Conservation (phyloP, 305 asterid species). For the Solanum hybrid region DNA sequence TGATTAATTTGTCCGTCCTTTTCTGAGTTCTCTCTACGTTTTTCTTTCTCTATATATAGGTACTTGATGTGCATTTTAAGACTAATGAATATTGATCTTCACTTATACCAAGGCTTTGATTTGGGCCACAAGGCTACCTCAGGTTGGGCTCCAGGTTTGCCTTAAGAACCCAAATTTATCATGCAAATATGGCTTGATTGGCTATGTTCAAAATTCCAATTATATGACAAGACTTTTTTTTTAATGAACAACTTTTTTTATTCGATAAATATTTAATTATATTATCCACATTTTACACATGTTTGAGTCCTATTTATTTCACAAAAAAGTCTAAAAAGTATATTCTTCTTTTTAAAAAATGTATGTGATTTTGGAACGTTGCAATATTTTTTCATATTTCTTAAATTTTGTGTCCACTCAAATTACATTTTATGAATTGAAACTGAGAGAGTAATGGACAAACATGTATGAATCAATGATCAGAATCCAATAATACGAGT, state of each 20-base stretch:
- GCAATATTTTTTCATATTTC: no score
- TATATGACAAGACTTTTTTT: not conserved
- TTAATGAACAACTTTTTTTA: no score
- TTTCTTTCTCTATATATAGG: not conserved
- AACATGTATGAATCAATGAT: no score
- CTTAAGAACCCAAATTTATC: not conserved
- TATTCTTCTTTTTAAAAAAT: not conserved
- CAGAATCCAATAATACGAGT: no score
- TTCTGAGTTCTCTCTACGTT: not conserved
- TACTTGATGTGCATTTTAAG: not conserved
- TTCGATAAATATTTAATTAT: no score
- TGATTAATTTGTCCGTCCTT: not conserved
- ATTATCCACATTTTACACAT: not conserved
- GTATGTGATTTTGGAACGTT: not conserved
- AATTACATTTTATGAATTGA: no score
- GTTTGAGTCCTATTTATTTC: no score
- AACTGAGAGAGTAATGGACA: no score
- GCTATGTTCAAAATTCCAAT: not conserved
- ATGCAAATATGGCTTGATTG: not conserved
- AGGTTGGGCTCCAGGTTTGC: not conserved
- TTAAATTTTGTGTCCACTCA: no score
- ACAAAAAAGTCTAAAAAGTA: not conserved
- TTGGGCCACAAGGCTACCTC: not conserved
- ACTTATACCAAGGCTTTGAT: not conserved
- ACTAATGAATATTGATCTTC: not conserved